Evolutionary conservation across 345 rosid genomes (phyloP).

Genomic region (Toxicodendron radicans): DNA sequence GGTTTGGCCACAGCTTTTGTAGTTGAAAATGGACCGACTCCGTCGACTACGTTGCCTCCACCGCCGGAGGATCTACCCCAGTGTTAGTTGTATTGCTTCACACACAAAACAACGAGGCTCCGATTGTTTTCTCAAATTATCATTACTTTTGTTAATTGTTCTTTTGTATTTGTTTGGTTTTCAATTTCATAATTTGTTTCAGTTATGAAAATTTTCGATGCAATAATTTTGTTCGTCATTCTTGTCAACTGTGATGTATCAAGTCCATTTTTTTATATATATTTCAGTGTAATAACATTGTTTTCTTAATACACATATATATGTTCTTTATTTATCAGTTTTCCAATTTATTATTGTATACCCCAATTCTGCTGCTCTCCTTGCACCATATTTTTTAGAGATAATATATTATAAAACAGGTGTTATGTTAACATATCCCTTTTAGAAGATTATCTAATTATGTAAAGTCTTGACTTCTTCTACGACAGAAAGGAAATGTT

Average conservation of each 20-base stretch:
- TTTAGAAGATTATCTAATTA: too few relatives aligned
- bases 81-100: slow-evolving; percentile 32
- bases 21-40: slow-evolving; percentile 64
- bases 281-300: neutral
- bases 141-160: neutral
- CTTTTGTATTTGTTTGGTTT: neutral
- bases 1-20: slow-evolving; percentile 59
- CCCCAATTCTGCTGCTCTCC: too few relatives aligned
- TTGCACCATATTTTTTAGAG: too few relatives aligned
- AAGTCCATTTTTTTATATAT: neutral
- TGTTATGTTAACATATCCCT: too few relatives aligned
- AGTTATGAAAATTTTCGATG: neutral
- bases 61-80: slow-evolving; percentile 70
- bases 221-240: neutral
- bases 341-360: too few relatives aligned
- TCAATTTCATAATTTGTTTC: neutral
- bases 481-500: too few relatives aligned
- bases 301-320: neutral
- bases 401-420: too few relatives aligned
- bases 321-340: too few relatives aligned
- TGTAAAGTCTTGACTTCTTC: too few relatives aligned
- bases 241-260: neutral
- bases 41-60: slow-evolving; percentile 52
- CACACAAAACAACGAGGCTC: neutral
- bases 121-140: neutral